Conservation (phyloP, 2,329 filamentous ascomycete species). For the Sarocladiaceae sp. region DNA sequence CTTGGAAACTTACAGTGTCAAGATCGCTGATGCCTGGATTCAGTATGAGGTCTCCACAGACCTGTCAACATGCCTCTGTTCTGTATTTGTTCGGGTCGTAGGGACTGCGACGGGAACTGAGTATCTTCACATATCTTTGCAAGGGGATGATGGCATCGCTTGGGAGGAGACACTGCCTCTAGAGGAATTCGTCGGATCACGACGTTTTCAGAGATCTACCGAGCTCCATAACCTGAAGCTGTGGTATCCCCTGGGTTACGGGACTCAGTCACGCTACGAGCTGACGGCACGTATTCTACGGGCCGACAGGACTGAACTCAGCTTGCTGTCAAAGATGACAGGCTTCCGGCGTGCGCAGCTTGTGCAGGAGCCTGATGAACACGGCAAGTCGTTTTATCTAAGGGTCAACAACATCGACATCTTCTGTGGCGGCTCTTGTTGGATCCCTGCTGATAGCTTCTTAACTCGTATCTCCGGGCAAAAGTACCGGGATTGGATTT, state of each 20-base stretch:
- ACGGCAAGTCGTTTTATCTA: constrained; percentile 71
- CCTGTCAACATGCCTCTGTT: no score
- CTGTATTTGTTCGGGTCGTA: constrained; percentile 26
- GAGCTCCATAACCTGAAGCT: constrained; percentile 51
- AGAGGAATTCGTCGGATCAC: constrained; percentile 42
- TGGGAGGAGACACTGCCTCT: constrained; percentile 38
- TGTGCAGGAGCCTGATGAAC: constrained; percentile 48
- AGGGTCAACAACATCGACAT: constrained; percentile 65
- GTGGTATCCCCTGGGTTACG: constrained; percentile 70
- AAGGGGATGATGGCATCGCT: constrained; percentile 39
- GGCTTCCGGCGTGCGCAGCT: constrained; percentile 59
- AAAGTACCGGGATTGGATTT: constrained; percentile 64
- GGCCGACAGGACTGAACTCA: constrained; percentile 38
- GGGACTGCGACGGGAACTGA: constrained; percentile 18
- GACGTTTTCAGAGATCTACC: constrained; percentile 29
- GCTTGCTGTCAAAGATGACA: constrained; percentile 54
- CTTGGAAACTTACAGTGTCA: constrained; percentile 58
- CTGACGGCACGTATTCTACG: constrained; percentile 55
- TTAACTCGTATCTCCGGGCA: constrained; percentile 58
- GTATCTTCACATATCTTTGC: constrained; percentile 23
- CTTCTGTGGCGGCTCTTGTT: constrained; percentile 72
- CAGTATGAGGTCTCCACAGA: constrained; percentile 38
- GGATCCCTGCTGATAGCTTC: constrained; percentile 74
- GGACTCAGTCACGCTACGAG: constrained; percentile 63
- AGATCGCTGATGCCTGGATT: no score